Evolutionary conservation across 257 asterid species (phyloP).

Genomic region (Scutellaria minor): DNA sequence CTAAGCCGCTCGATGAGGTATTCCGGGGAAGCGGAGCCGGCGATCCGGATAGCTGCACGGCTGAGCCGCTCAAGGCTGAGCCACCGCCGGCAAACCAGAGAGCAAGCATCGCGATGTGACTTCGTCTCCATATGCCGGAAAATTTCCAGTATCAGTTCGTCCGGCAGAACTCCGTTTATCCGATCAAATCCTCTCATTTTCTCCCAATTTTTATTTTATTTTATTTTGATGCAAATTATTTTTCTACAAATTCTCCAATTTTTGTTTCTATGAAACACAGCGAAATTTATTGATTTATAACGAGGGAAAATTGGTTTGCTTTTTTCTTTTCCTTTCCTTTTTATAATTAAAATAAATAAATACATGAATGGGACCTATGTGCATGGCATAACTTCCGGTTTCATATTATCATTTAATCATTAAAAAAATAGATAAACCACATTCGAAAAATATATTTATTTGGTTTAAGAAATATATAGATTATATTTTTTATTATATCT

Average conservation of each 20-base stretch:
- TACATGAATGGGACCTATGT: too few species aligned
- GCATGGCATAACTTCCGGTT: too few species aligned
- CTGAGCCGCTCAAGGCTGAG: constrained; percentile 79
- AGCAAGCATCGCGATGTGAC: constrained; percentile 65
- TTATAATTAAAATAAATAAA: too few species aligned
- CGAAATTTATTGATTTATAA: too few species aligned
- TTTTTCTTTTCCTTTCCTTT: too few species aligned
- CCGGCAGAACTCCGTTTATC: constrained; percentile 64
- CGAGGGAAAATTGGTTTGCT: too few species aligned
- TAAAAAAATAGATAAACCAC: too few species aligned
- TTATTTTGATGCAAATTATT: not conserved
- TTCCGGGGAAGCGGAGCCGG: constrained; percentile 72
- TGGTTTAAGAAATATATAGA: too few species aligned
- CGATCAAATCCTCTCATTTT: constrained; percentile 65
- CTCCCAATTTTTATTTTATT: not conserved
- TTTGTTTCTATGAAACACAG: too few species aligned
- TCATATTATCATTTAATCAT: too few species aligned
- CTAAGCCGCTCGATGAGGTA: constrained; percentile 54
- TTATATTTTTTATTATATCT: too few species aligned
- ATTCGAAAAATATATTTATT: not conserved
- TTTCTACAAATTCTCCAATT: not conserved
- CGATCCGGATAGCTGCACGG: constrained; percentile 72
- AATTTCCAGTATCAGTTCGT: constrained; percentile 71
- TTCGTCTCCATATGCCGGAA: constrained; percentile 61
- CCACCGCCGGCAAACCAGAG: constrained; percentile 92